These are phyloP conservation scores for Pythium pyrilobum DNA, from an alignment of 352 stramenopile species.

Conservation along the genomic window DNA sequence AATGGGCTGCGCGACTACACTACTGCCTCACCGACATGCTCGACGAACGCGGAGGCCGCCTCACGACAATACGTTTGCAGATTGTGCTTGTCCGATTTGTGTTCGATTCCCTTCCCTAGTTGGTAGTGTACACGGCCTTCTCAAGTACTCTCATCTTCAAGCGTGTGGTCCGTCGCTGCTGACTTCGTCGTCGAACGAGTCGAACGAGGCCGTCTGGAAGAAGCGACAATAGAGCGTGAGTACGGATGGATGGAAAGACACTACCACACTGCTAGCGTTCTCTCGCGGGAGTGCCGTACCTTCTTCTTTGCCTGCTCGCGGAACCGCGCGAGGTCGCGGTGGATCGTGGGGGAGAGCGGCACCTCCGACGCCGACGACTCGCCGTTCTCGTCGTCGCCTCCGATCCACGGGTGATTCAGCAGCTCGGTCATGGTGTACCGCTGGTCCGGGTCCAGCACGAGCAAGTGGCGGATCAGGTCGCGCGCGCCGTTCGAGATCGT, in stretches of 20 bases:
- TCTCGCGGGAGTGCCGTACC: conserved; percentile 10
- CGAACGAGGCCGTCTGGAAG: conserved; percentile 2
- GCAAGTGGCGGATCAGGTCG: conserved; percentile 68
- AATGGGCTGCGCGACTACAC: too few species aligned
- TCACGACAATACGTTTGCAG: too few species aligned
- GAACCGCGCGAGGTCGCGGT: conserved; percentile 57
- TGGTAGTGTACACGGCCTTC: conserved; percentile 10
- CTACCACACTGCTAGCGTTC: neutral
- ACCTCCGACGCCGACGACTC: conserved; percentile 19
- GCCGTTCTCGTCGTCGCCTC: conserved; percentile 1
- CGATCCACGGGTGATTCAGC: conserved; percentile 70
- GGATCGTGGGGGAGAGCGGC: conserved; percentile 63
- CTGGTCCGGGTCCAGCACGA: conserved; percentile 62
- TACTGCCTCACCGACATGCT: too few species aligned
- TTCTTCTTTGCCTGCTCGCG: conserved; percentile 54
- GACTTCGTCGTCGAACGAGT: conserved; percentile 22
- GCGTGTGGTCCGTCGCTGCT: neutral
- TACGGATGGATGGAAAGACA: neutral
- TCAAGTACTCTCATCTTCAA: conserved; percentile 2
- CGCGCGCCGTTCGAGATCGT: conserved; percentile 61
- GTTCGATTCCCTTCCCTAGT: too few species aligned
- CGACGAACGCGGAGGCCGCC: too few species aligned
- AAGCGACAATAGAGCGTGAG: neutral
- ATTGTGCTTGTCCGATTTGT: too few species aligned
- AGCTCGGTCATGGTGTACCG: conserved; percentile 71